Evolutionary conservation across 2,329 filamentous ascomycete species (phyloP).

Genomic region (Penicillium hordei): DNA sequence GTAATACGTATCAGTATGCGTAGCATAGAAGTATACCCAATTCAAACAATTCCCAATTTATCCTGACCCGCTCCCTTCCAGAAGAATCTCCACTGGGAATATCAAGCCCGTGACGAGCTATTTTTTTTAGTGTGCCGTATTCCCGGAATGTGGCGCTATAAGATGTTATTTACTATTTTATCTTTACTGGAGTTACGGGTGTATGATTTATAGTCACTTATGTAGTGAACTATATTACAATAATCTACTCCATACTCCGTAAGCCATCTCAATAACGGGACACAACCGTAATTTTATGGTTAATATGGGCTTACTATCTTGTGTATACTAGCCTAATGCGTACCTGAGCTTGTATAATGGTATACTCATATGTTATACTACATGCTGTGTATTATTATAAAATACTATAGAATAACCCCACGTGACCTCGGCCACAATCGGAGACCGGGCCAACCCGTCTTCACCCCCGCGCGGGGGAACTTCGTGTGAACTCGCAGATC

Average conservation of each 20-base stretch:
- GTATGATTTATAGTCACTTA: background rate
- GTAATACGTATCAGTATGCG: too few relatives aligned
- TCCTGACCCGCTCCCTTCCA: conserved; percentile 1
- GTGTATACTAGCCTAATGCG: too few relatives aligned
- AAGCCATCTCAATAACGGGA: background rate
- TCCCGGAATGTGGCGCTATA: background rate
- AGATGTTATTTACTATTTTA: background rate
- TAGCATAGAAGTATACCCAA: background rate
- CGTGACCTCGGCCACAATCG: conserved; percentile 4
- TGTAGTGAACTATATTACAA: too few relatives aligned
- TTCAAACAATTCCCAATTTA: background rate
- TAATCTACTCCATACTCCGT: too few relatives aligned
- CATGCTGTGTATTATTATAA: too few relatives aligned
- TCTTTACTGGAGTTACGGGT: background rate
- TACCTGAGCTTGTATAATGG: too few relatives aligned
- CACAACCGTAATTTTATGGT: too few relatives aligned
- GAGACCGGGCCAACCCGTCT: conserved; percentile 4
- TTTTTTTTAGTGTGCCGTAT: conserved; percentile 1
- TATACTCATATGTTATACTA: too few relatives aligned
- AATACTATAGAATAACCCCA: too few relatives aligned
- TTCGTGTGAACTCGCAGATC: background rate
- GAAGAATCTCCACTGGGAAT: background rate
- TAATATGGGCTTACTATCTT: too few relatives aligned
- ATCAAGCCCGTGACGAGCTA: background rate
- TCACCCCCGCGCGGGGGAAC: conserved; percentile 10